These are phyloP conservation scores for Neocatenulostroma microsporum DNA, from an alignment of 2,329 filamentous ascomycete genomes.

Conservation along the genomic window DNA sequence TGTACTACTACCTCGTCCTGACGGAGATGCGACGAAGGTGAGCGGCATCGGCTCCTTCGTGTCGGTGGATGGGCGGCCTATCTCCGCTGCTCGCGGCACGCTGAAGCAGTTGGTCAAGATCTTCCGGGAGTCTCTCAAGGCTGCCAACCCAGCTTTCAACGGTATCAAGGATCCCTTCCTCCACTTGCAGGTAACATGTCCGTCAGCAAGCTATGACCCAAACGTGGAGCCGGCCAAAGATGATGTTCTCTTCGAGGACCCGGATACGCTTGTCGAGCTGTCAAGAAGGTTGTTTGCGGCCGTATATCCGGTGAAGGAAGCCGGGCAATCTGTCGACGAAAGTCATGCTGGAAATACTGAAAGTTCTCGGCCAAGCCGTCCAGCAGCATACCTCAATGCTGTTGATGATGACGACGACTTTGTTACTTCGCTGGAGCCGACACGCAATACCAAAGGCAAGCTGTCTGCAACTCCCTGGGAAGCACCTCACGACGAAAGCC, in stretches of 20 bases:
- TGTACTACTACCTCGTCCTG: slow-evolving; percentile 50
- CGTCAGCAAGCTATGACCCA: slow-evolving; percentile 57
- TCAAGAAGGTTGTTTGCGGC: slow-evolving; percentile 38
- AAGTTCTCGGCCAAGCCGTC: too few relatives aligned
- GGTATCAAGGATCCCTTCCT: slow-evolving; percentile 52
- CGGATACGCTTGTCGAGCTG: slow-evolving; percentile 38
- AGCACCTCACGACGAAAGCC: too few relatives aligned
- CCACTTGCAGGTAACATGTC: slow-evolving; percentile 55
- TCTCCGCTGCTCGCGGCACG: slow-evolving; percentile 49
- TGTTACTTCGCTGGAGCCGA: slow-evolving; percentile 4
- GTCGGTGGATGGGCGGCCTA: slow-evolving; percentile 60
- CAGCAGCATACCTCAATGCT: neutral
- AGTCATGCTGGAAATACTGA: neutral
- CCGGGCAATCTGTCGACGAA: too few relatives aligned
- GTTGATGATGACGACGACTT: slow-evolving; percentile 3
- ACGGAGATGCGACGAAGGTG: slow-evolving; percentile 37
- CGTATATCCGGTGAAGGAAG: slow-evolving; percentile 13
- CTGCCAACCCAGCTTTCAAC: slow-evolving; percentile 17
- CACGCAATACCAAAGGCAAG: neutral
- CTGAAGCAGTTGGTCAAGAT: slow-evolving; percentile 52
- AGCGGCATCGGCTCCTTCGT: slow-evolving; percentile 47
- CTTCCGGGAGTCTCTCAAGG: slow-evolving; percentile 46
- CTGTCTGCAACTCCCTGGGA: neutral
- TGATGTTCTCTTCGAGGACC: slow-evolving; percentile 59
- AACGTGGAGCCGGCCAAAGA: slow-evolving; percentile 68